These are phyloP conservation scores for Vigna unguiculata DNA, from an alignment of 306 rosid species.

Conservation along the genomic window DNA sequence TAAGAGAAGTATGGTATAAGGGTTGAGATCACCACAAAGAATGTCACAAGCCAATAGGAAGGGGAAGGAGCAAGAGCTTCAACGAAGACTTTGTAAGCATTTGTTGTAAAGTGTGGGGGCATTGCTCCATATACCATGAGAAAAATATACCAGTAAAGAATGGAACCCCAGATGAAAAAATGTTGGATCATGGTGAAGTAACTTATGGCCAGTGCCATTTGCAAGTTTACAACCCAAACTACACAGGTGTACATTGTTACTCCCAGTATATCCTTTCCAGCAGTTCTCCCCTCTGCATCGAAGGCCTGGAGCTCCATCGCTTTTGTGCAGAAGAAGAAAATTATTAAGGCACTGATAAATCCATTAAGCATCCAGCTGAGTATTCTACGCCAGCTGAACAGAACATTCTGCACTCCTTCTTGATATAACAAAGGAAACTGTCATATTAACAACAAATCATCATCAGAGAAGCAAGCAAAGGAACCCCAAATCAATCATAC, in stretches of 20 bases:
- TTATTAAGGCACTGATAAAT: slow-evolving; percentile 9
- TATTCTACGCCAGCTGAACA: slow-evolving; percentile 17
- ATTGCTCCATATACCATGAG: slow-evolving; percentile 16
- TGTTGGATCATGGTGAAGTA: slow-evolving; percentile 36
- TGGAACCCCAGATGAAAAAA: slow-evolving; percentile 31
- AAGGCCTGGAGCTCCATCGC: slow-evolving; percentile 13
- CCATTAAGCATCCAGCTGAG: slow-evolving; percentile 21
- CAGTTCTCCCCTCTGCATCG: slow-evolving; percentile 1
- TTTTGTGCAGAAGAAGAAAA: slow-evolving; percentile 16
- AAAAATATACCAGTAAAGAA: slow-evolving; percentile 19
- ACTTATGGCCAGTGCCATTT: slow-evolving; percentile 16
- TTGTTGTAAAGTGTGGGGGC: not conserved
- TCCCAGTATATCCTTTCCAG: slow-evolving; percentile 17
- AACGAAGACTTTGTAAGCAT: slow-evolving; percentile 15
- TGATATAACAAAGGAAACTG: slow-evolving; percentile 16
- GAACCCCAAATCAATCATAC: not conserved
- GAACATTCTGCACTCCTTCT: slow-evolving; percentile 7
- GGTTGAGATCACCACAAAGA: slow-evolving; percentile 35
- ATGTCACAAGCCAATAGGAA: slow-evolving; percentile 35
- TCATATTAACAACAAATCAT: not conserved
- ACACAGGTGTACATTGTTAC: slow-evolving; percentile 13
- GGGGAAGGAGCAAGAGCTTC: slow-evolving; percentile 36
- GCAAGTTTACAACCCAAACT: slow-evolving; percentile 18
- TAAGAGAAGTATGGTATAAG: slow-evolving; percentile 33
- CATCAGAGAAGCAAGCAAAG: not conserved